These are phyloP conservation scores for Arthrinium puccinioides DNA, from an alignment of 2,329 filamentous ascomycete genomes.

Conservation along the genomic window DNA sequence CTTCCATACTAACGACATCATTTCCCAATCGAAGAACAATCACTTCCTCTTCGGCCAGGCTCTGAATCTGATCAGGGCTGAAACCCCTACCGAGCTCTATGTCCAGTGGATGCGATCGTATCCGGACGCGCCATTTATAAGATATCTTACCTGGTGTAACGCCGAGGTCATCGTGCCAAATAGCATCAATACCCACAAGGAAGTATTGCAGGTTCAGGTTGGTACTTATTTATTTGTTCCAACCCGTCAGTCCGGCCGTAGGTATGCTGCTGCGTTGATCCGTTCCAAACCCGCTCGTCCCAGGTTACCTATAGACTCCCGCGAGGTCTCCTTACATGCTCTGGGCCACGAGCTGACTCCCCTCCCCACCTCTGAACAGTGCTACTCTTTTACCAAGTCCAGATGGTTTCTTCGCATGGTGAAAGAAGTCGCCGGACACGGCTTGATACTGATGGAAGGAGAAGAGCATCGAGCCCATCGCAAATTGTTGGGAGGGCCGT, in stretches of 20 bases:
- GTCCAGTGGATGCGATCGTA: slow-evolving; percentile 23
- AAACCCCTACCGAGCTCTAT: slow-evolving; percentile 18
- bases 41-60: slow-evolving; percentile 32
- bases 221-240: too few species aligned
- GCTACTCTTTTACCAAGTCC: slow-evolving; percentile 30
- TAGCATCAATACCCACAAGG: slow-evolving; percentile 25
- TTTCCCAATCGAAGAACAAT: slow-evolving; percentile 22
- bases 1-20: too few species aligned
- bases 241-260: too few species aligned
- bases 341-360: too few species aligned
- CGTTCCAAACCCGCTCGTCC: too few species aligned
- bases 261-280: too few species aligned
- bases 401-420: slow-evolving; percentile 19
- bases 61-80: slow-evolving; percentile 21
- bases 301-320: too few species aligned
- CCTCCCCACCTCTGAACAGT: too few species aligned
- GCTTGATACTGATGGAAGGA: slow-evolving; percentile 27
- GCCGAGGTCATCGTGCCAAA: slow-evolving; percentile 30
- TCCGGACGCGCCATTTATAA: slow-evolving; percentile 29
- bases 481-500: slow-evolving; percentile 22
- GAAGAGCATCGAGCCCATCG: slow-evolving; percentile 26
- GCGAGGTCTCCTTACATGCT: too few species aligned
- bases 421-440: slow-evolving; percentile 16
- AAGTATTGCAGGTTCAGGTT: slow-evolving; percentile 28
- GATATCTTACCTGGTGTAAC: slow-evolving; percentile 26